phyloP scores from a whole-genome alignment of 768 basidiomycete genomes.

The Chlorophyllum brunneum region DNA sequence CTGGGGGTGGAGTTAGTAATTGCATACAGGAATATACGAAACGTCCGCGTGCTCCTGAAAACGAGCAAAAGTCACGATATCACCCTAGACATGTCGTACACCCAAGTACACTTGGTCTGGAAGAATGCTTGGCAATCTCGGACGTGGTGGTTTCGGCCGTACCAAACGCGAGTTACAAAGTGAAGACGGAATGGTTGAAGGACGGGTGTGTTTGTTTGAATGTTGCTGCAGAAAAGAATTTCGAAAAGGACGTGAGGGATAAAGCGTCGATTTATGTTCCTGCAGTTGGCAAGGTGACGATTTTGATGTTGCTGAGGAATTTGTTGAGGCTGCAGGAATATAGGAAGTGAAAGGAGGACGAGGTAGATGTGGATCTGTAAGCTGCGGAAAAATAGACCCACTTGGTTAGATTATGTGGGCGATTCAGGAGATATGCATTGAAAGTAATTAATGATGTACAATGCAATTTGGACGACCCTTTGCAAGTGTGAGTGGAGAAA shows the following conservation, averaged over 20 bases:
- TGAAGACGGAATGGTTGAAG: conserved; percentile 86
- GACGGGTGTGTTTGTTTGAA: conserved; percentile 94
- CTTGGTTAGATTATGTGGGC: background rate
- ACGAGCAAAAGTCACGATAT: conserved; percentile 47
- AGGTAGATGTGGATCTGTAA: background rate
- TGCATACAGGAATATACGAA: conserved; percentile 80
- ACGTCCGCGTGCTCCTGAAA: conserved; percentile 50
- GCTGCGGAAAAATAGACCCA: background rate
- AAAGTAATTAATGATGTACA: conserved; percentile 9
- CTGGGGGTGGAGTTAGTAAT: background rate
- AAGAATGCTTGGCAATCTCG: conserved; percentile 77
- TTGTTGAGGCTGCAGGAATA: conserved; percentile 71
- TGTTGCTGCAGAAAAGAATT: conserved; percentile 94
- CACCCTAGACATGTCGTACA: conserved; percentile 84
- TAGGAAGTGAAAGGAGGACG: conserved; percentile 23
- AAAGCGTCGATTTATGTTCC: conserved; percentile 95
- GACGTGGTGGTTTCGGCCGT: conserved; percentile 97
- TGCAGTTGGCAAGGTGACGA: conserved; percentile 96
- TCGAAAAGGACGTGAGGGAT: conserved; percentile 87
- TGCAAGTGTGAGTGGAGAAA: background rate
- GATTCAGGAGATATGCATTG: conserved; percentile 4
- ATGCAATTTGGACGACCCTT: background rate
- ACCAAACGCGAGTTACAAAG: conserved; percentile 78
- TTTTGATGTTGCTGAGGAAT: conserved; percentile 95
- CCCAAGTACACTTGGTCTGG: conserved; percentile 61